Base-by-base conservation (phyloP, 2,329 filamentous ascomycete genomes). In the Sarocladium kiliense region DNA sequence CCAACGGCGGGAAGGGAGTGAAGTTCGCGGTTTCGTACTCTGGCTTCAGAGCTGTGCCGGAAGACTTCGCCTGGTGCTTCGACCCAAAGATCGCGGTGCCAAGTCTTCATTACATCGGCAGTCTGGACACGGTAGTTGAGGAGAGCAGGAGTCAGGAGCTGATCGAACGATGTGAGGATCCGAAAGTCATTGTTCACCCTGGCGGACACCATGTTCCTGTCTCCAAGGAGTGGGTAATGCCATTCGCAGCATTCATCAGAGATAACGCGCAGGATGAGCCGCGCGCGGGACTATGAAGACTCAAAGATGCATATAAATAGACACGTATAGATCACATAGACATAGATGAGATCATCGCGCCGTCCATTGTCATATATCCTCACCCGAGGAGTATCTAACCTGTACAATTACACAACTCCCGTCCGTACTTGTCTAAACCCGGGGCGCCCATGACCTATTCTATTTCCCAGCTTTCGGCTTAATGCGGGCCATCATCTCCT, bases 401-500 rank as follows among this genome's bases (percentile, higher is more conserved):
- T 70, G 64, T 68, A 68, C 64, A 63, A 63, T 63, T 68, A 68
- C 66, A 69, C 47, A 51, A 14, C 41, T 25, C 32, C 50, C 19
- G 26, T 36, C 16, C 32, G 27, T 37, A 37, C n/a, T 25, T 53
- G 16, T 53, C 32, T 53, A 39, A 47, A 37, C 12, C 50, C 30
- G 10, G 12, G 21, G 23, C 50, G 32, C 32, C 50, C 11, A 41
- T 10, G 12, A 25, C 30, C 32, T 58, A 47, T 26, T 63, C 61
- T 69, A 68, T 66, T 71, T 66, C 55, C 70, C 68, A 57, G 68
- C 70, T 51, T 73, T 74, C 5, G 90, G 90, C 71, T 94, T 87
- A 65, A 99, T 97, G 57, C 92, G 83, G 39, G 94, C 94, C 94
- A 99, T 99, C 94, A 99, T 99, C 80, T 99, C 94, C 75, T 99